Conservation (phyloP, 2,329 filamentous ascomycete species). For the Dendryphion nanum region DNA sequence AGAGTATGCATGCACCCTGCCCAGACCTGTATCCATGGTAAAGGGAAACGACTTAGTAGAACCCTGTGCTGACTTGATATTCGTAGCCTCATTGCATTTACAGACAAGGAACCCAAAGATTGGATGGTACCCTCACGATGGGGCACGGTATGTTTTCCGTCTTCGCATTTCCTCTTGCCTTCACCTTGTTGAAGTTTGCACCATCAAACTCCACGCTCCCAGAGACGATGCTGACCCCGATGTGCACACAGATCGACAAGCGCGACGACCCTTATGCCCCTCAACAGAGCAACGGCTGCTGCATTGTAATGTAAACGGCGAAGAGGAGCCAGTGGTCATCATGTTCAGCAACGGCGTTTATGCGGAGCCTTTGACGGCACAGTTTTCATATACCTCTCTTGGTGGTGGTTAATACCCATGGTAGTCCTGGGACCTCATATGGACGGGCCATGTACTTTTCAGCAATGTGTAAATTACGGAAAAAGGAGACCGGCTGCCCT, state of each 20-base stretch:
- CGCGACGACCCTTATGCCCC: constrained; percentile 98
- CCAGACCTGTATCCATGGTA: too few relatives aligned
- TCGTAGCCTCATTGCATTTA: constrained; percentile 95
- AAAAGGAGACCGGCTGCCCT: constrained; percentile 27
- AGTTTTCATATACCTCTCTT: constrained; percentile 33
- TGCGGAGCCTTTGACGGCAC: constrained; percentile 37
- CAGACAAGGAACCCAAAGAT: constrained; percentile 89
- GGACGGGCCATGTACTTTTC: constrained; percentile 37
- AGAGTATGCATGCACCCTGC: constrained; percentile 42
- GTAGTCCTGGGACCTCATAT: constrained; percentile 30
- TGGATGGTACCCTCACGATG: constrained; percentile 99
- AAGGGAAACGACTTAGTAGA: too few relatives aligned
- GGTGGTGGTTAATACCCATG: constrained; percentile 35
- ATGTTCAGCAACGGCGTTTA: constrained; percentile 41
- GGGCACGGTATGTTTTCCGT: constrained; percentile 62
- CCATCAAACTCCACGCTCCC: too few relatives aligned
- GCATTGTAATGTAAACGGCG: constrained; percentile 77
- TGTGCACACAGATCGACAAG: constrained; percentile 68
- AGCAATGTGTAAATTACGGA: constrained; percentile 42
- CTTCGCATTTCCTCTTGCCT: background rate
- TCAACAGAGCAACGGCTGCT: constrained; percentile 90
- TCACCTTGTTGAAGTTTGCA: background rate
- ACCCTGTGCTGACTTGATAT: constrained; percentile 18
- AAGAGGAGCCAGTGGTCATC: constrained; percentile 26
- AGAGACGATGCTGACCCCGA: constrained; percentile 20